Base-by-base conservation (phyloP, 306 rosid species). In the Ammopiptanthus mongolicus region DNA sequence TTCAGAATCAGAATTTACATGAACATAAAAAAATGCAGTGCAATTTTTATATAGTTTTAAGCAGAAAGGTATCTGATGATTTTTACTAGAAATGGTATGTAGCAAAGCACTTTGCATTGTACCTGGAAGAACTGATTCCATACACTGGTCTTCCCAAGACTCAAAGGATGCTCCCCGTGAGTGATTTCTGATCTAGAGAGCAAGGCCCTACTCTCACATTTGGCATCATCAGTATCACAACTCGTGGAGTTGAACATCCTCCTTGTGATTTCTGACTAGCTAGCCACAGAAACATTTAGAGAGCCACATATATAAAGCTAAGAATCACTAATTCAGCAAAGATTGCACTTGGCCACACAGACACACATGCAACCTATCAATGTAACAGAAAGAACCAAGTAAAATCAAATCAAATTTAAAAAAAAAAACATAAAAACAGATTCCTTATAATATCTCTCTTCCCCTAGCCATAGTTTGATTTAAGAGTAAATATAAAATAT, bases 101-200 rank as follows among this genome's bases (percentile, higher is more conserved):
- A 50, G 6, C 17, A 80, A 33, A 63, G 71, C 34, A 28, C 28
- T 41, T 34, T 19, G 61, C 50, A 53, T 25, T 33, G n/a, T 88
- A 96, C 99, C 96, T 96, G 96, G 79, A 96, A 96, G 82, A 90
- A 96, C 86, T 89, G 97, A 85, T 96, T 92, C 99, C 99, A 96
- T 70, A 96, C 71, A 67, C 98, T 96, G 71, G 92, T 82, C 88
- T 87, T 88, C 85, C 99, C 99, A 81, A 96, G 96, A 80, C 99
- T 96, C 87, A 92, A 78, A 64, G 99, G 99, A 88, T 96, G 99
- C 80, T 96, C 98, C 82, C 84, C 99, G 18, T 87, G 97, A 82
- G 92, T 48, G 82, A 96, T 89, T 84, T 90, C 89, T 69, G 97
- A 90, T 82, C 99, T 89, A 73, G 98, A 96, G 75, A 96, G 96